A percentile compares a stretch with the other conserved stretches of the same genome.
These are phyloP conservation scores for Buddleja alternifolia DNA, from an alignment of 257 asterid genomes.

Conservation along the genomic window DNA sequence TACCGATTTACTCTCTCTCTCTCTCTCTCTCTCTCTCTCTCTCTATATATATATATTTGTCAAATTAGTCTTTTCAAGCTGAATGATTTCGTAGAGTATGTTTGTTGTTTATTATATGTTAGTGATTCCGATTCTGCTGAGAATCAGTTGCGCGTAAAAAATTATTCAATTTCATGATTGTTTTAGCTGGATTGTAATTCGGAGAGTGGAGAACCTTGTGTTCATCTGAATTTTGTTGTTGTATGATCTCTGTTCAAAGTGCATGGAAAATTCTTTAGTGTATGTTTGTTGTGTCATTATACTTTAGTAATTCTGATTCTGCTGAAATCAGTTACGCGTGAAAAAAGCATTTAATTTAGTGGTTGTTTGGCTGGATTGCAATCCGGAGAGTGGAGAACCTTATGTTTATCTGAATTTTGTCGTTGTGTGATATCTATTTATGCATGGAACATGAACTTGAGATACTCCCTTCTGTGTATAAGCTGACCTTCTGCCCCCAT, in stretches of 20 bases:
- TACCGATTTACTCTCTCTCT: conserved; percentile 22
- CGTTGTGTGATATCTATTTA: neutral
- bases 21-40: neutral
- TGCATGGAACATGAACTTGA: neutral
- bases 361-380: conserved; percentile 3
- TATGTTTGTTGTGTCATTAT: neutral
- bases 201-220: neutral
- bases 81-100: neutral
- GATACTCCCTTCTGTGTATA: neutral
- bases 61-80: neutral
- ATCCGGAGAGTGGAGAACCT: neutral
- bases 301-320: neutral
- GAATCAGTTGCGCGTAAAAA: neutral
- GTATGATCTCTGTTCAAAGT: neutral
- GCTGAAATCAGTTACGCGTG: neutral
- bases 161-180: neutral
- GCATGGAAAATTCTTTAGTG: neutral
- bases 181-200: conserved; percentile 3
- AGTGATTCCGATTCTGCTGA: neutral
- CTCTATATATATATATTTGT: too few relatives aligned
- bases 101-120: neutral
- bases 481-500: neutral
- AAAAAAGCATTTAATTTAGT: neutral
- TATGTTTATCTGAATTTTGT: neutral
- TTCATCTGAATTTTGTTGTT: neutral